Percentiles rank a stretch among this genome's conserved stretches.
phyloP scores from a whole-genome alignment of 2,329 filamentous ascomycete genomes.

The Beauveria brongniartii region DNA sequence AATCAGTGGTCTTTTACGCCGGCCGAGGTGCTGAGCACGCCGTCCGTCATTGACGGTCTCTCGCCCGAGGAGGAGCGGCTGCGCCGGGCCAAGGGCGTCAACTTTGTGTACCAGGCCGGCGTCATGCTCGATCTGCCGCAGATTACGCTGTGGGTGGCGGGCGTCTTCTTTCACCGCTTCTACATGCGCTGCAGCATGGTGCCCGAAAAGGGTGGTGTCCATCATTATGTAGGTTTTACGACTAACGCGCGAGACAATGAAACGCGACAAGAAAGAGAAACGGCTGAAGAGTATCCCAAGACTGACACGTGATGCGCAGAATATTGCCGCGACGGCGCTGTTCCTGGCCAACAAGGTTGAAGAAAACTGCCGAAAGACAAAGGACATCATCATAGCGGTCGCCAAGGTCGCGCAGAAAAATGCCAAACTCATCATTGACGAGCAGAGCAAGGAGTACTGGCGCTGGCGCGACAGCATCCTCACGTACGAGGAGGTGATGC shows the following conservation, averaged over 20 bases:
- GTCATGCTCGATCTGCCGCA: conserved; percentile 89
- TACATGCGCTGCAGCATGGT: conserved; percentile 85
- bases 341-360: conserved; percentile 97
- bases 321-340: conserved; percentile 80
- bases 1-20: conserved; percentile 86
- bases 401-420: conserved; percentile 95
- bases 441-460: conserved; percentile 98
- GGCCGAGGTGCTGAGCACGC: conserved; percentile 73
- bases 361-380: conserved; percentile 93
- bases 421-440: conserved; percentile 78
- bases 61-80: conserved; percentile 67
- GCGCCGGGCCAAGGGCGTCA: conserved; percentile 81
- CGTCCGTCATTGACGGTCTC: conserved; percentile 78
- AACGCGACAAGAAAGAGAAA: no score
- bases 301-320: conserved; percentile 32
- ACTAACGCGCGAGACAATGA: not conserved
- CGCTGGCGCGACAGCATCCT: conserved; percentile 92
- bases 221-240: conserved; percentile 69
- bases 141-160: conserved; percentile 83
- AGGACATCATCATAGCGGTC: conserved; percentile 86
- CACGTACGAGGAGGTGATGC: conserved; percentile 82
- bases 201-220: conserved; percentile 65
- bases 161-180: conserved; percentile 92
- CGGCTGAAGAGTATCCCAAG: no score
- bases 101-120: conserved; percentile 92